These are phyloP conservation scores for Metschnikowia chrysomelidarum DNA, from an alignment of 805 yeast genomes.

Conservation along the genomic window DNA sequence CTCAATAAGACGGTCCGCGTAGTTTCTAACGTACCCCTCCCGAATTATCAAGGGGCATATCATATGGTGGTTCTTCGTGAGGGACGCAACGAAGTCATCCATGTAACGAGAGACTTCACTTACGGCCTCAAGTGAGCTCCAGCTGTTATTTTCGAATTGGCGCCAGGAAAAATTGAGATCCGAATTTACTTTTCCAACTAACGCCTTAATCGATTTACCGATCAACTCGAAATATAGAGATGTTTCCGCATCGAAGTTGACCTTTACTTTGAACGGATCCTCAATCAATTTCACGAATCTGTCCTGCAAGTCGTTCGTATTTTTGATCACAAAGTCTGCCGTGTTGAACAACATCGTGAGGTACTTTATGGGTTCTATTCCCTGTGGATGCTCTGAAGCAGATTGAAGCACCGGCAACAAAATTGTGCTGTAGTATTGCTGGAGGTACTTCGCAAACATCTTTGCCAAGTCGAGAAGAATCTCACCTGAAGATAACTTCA, in stretches of 20 bases:
- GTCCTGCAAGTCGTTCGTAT: constrained; percentile 74
- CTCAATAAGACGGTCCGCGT: constrained; percentile 77
- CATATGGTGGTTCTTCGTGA: constrained; percentile 45
- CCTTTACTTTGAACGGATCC: constrained; percentile 33
- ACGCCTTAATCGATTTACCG: constrained; percentile 51
- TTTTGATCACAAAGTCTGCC: constrained; percentile 82
- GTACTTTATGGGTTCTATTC: constrained; percentile 61
- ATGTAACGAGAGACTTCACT: constrained; percentile 73
- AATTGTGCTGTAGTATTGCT: constrained; percentile 38
- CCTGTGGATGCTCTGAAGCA: constrained; percentile 24
- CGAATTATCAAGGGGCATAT: constrained; percentile 61
- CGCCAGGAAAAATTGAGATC: constrained; percentile 77
- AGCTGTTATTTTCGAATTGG: constrained; percentile 72
- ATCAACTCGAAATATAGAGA: constrained; percentile 58
- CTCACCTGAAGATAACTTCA: constrained; percentile 17
- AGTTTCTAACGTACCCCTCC: constrained; percentile 66
- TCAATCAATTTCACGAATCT: constrained; percentile 44
- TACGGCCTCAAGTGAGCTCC: constrained; percentile 64
- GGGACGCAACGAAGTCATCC: constrained; percentile 49
- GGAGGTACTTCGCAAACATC: constrained; percentile 65
- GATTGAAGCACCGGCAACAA: constrained; percentile 30
- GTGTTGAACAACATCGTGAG: constrained; percentile 78
- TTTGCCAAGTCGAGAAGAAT: constrained; percentile 37
- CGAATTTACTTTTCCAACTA: constrained; percentile 55
- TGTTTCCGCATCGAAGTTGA: constrained; percentile 56